phyloP scores from a whole-genome alignment of 371 early-diverging fungal genomes.

The Funneliformis caledonium region DNA sequence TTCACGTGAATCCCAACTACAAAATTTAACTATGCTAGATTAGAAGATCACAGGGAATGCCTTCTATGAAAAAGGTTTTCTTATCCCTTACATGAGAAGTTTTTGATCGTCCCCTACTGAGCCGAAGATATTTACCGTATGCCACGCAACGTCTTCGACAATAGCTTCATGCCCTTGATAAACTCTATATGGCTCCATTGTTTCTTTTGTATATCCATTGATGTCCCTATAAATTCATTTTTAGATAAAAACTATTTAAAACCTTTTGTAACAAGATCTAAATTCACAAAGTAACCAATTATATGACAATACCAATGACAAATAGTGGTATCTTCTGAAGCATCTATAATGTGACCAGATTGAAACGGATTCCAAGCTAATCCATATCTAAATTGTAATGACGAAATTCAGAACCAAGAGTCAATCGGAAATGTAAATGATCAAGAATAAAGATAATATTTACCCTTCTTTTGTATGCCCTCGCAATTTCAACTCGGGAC shows the following conservation, averaged over 20 bases:
- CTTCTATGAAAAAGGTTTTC: background rate
- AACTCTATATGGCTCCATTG: constrained; percentile 73
- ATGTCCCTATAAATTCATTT: constrained; percentile 65
- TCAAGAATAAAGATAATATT: constrained; percentile 8
- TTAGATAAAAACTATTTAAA: background rate
- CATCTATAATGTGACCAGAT: constrained; percentile 77
- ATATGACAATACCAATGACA: constrained; percentile 71
- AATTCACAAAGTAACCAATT: background rate
- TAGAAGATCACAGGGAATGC: constrained; percentile 13
- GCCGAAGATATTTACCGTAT: constrained; percentile 82
- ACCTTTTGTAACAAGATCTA: background rate
- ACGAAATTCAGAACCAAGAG: background rate
- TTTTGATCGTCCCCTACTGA: constrained; percentile 96
- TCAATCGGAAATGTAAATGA: background rate
- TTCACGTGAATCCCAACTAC: constrained; percentile 75
- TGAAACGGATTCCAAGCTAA: constrained; percentile 73
- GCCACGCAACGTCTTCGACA: constrained; percentile 98
- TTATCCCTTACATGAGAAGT: constrained; percentile 73
- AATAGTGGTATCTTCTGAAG: constrained; percentile 87
- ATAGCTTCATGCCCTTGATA: constrained; percentile 86
- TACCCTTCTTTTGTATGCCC: constrained; percentile 97
- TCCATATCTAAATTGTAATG: constrained; percentile 59
- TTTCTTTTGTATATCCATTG: constrained; percentile 64
- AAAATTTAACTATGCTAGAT: constrained; percentile 1
- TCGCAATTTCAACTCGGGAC: constrained; percentile 84